Evolutionary conservation across 2,329 filamentous ascomycete genomes (phyloP).

Genomic region (Grosmannia serpens): DNA sequence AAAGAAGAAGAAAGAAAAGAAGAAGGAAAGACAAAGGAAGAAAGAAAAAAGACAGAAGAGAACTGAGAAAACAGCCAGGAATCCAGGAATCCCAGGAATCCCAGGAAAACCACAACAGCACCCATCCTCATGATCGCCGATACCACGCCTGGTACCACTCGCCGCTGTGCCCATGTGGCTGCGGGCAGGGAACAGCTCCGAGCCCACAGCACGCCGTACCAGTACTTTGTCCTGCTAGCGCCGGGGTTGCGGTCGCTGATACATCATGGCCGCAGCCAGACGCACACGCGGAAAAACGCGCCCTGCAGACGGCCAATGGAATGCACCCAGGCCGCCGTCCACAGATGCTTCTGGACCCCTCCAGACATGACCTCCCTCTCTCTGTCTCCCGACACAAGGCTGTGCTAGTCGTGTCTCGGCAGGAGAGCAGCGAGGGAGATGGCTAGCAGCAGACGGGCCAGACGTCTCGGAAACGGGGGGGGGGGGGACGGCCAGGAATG

Average conservation of each 20-base stretch:
- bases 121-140: not conserved
- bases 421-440: not conserved
- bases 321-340: too few relatives aligned
- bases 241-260: too few relatives aligned
- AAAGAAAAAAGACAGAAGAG: not conserved
- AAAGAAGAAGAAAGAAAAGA: not conserved
- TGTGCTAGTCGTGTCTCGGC: not conserved
- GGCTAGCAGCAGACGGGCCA: not conserved
- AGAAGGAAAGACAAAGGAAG: not conserved
- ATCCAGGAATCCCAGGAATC: not conserved
- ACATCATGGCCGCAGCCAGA: too few relatives aligned
- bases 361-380: too few relatives aligned
- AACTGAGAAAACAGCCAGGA: not conserved
- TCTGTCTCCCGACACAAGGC: not conserved
- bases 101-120: not conserved
- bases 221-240: too few relatives aligned
- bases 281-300: too few relatives aligned
- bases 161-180: not conserved
- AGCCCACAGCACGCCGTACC: too few relatives aligned
- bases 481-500: not conserved
- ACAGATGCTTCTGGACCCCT: too few relatives aligned
- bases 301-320: too few relatives aligned
- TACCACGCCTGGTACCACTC: not conserved
- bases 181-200: not conserved
- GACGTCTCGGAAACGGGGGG: too few relatives aligned